phyloP scores from a whole-genome alignment of 2,329 filamentous ascomycete genomes.

The Aspergillus vadensis region DNA sequence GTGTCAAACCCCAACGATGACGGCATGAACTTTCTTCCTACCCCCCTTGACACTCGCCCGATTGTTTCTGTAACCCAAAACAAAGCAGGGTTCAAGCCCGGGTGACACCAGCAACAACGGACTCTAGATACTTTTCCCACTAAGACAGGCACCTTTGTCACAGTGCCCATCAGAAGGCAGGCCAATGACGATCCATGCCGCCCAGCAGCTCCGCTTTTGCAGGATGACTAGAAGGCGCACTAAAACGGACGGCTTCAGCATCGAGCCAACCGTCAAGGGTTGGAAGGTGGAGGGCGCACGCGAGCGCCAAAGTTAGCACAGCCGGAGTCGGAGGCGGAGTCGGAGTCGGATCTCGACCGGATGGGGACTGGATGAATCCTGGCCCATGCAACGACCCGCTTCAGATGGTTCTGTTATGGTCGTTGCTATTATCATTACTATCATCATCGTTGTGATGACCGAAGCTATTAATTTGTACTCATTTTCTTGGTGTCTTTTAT shows the following conservation, averaged over 20 bases:
- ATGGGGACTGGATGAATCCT: neutral
- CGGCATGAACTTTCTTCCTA: neutral
- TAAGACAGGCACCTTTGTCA: neutral
- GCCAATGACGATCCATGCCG: neutral
- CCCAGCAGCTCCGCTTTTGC: neutral
- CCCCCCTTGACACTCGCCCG: no score
- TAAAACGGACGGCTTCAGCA: no score
- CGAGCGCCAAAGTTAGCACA: constrained; percentile 5
- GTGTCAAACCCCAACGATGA: neutral
- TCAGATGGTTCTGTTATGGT: neutral
- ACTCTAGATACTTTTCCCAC: neutral
- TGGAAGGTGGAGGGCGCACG: neutral
- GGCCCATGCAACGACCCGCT: neutral
- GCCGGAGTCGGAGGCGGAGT: neutral
- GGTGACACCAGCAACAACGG: neutral
- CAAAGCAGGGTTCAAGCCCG: neutral
- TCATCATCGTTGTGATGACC: no score
- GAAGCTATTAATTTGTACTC: no score
- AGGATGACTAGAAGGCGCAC: no score
- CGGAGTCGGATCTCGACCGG: constrained; percentile 3
- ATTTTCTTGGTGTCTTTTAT: no score
- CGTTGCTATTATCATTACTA: no score
- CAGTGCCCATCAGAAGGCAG: no score
- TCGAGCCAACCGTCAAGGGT: neutral
- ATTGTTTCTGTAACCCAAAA: neutral